Conservation (phyloP, 176 grass and related monocot genomes). For the Thalia dealbata region DNA sequence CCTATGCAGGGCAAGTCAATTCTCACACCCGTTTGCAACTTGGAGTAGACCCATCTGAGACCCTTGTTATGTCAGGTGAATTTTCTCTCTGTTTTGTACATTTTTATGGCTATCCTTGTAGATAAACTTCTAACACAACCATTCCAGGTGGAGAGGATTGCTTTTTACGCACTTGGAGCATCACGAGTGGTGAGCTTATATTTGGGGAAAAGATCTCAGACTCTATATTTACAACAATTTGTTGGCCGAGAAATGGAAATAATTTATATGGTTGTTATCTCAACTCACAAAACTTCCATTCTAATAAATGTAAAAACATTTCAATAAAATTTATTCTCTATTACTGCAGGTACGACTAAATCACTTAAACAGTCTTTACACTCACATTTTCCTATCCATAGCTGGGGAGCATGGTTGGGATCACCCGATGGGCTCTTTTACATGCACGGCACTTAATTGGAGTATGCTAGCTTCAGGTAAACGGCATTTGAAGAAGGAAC, state of each 20-base stretch:
- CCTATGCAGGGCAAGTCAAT: conserved; percentile 70
- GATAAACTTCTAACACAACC: conserved; percentile 14
- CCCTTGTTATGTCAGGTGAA: conserved; percentile 67
- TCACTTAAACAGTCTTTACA: neutral
- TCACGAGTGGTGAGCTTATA: conserved; percentile 70
- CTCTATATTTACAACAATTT: conserved; percentile 34
- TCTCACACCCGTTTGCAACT: conserved; percentile 63
- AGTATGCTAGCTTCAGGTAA: neutral
- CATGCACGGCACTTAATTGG: conserved; percentile 53
- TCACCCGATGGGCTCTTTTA: conserved; percentile 65
- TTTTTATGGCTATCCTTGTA: neutral
- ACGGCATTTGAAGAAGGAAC: neutral
- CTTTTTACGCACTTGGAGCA: conserved; percentile 64
- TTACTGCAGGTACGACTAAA: neutral
- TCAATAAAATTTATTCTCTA: neutral
- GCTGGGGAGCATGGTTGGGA: conserved; percentile 81
- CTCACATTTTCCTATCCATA: conserved; percentile 36
- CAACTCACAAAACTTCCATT: neutral
- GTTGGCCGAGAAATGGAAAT: conserved; percentile 45
- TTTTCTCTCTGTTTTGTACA: neutral
- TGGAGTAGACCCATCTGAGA: conserved; percentile 79
- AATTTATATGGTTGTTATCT: conserved; percentile 15
- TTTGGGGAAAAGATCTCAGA: conserved; percentile 39
- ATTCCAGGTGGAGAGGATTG: conserved; percentile 69
- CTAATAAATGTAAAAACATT: neutral